These are phyloP conservation scores for Dichotomocladium elegans DNA, from an alignment of 371 early-diverging fungal species.

Conservation along the genomic window DNA sequence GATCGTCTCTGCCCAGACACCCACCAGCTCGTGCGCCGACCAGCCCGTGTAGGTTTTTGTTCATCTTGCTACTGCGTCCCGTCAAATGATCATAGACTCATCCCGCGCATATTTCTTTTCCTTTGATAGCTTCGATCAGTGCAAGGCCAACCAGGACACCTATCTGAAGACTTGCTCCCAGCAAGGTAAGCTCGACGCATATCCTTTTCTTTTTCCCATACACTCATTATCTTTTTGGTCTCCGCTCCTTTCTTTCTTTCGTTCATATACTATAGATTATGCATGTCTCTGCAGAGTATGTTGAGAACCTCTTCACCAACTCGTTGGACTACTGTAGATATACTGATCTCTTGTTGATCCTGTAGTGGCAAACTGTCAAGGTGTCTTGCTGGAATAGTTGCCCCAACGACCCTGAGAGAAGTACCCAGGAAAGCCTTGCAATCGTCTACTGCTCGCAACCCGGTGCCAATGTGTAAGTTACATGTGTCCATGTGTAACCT, in stretches of 20 bases:
- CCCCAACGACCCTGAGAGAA: conserved; percentile 16
- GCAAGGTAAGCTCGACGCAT: conserved; percentile 1
- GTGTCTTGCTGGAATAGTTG: conserved; percentile 26
- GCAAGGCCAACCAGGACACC: conserved; percentile 23
- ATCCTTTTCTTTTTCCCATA: neutral
- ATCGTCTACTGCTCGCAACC: conserved; percentile 35
- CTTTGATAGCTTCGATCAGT: conserved; percentile 28
- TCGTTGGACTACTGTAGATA: too few relatives aligned
- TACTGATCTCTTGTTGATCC: too few relatives aligned
- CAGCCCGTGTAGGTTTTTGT: conserved; percentile 24
- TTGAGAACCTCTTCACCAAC: too few relatives aligned
- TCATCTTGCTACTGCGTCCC: too few relatives aligned
- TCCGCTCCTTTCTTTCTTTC: neutral
- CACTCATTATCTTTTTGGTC: neutral
- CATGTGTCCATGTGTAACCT: too few relatives aligned
- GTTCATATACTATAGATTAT: conserved; percentile 20
- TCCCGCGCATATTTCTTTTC: too few relatives aligned
- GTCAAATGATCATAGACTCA: too few relatives aligned
- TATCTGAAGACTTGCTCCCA: conserved; percentile 12
- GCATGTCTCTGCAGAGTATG: conserved; percentile 23
- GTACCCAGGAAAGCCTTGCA: conserved; percentile 15
- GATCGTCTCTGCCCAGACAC: conserved; percentile 3
- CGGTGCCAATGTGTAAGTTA: conserved; percentile 20
- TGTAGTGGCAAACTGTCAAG: conserved; percentile 19
- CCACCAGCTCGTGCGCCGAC: conserved; percentile 19